These are phyloP conservation scores for Alternaria rosae DNA, from an alignment of 2,329 filamentous ascomycete species.

Conservation along the genomic window DNA sequence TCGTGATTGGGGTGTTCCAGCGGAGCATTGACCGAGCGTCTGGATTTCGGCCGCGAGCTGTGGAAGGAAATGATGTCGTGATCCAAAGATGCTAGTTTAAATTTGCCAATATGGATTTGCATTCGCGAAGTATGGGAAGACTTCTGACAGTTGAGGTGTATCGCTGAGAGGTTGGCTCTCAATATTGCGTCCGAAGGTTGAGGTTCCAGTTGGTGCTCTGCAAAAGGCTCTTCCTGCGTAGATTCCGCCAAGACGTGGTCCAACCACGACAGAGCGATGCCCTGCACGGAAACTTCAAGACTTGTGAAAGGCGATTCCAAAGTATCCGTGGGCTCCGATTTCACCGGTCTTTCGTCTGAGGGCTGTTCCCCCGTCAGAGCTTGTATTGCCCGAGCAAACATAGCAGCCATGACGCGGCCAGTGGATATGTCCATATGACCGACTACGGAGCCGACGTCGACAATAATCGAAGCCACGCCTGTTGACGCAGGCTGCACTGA, in stretches of 20 bases:
- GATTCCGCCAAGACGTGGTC: slow-evolving; percentile 40
- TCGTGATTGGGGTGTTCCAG: slow-evolving; percentile 39
- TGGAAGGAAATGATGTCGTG: slow-evolving; percentile 62
- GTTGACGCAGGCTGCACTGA: slow-evolving; percentile 15
- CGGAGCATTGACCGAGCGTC: slow-evolving; percentile 28
- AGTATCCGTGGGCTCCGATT: background rate
- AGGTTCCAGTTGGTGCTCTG: slow-evolving; percentile 25
- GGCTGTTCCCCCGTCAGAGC: slow-evolving; percentile 23
- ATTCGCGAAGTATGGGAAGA: slow-evolving; percentile 18
- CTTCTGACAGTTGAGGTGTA: slow-evolving; percentile 35
- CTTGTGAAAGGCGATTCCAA: slow-evolving; percentile 5
- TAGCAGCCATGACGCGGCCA: slow-evolving; percentile 43
- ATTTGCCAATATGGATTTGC: slow-evolving; percentile 50
- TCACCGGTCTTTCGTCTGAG: background rate
- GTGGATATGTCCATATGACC: slow-evolving; percentile 47
- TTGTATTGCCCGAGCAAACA: slow-evolving; percentile 35
- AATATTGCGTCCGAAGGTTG: slow-evolving; percentile 42
- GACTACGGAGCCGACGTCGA: slow-evolving; percentile 46
- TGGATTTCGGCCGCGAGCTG: slow-evolving; percentile 32
- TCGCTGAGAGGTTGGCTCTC: slow-evolving; percentile 27
- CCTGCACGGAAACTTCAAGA: slow-evolving; percentile 35
- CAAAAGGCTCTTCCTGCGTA: slow-evolving; percentile 8
- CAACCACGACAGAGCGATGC: slow-evolving; percentile 42
- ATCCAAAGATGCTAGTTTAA: slow-evolving; percentile 57
- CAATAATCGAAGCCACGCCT: slow-evolving; percentile 25